Percentiles rank a stretch among this genome's conserved stretches.
phyloP scores from a whole-genome alignment of 768 basidiomycete species.

The Leucocoprinus birnbaumii region DNA sequence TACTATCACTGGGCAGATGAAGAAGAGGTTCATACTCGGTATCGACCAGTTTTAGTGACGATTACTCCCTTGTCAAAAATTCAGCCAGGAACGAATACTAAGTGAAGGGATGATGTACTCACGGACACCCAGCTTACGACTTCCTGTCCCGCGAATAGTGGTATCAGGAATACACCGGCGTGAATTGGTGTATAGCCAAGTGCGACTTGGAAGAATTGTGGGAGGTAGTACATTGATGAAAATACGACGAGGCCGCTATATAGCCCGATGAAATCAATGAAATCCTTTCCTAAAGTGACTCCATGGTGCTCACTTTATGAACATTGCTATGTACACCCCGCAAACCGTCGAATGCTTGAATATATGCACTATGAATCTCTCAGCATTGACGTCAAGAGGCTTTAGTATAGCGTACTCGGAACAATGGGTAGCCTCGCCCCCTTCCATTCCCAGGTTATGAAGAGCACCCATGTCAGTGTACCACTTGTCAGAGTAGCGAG shows the following conservation, averaged over 20 bases:
- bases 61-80: constrained; percentile 44
- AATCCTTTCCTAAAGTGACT: not conserved
- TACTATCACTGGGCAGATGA: not conserved
- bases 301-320: constrained; percentile 53
- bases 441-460: constrained; percentile 74
- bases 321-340: constrained; percentile 68
- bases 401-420: constrained; percentile 44
- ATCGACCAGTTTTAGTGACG: constrained; percentile 63
- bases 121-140: constrained; percentile 54
- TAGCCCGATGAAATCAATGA: not conserved
- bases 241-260: constrained; percentile 57
- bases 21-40: constrained; percentile 35
- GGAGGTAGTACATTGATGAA: constrained; percentile 69
- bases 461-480: constrained; percentile 46
- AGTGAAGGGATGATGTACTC: constrained; percentile 16
- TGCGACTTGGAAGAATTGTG: constrained; percentile 74
- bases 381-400: not conserved
- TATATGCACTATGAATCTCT: constrained; percentile 52
- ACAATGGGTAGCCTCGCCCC: constrained; percentile 68
- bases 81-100: not conserved
- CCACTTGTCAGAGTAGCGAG: constrained; percentile 58
- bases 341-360: constrained; percentile 65
- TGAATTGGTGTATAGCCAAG: constrained; percentile 62
- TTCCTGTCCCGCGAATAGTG: constrained; percentile 67
- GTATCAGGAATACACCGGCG: constrained; percentile 58